Conservation (phyloP, 495 filamentous ascomycete species). For the Hyaloscypha hepaticicola region DNA sequence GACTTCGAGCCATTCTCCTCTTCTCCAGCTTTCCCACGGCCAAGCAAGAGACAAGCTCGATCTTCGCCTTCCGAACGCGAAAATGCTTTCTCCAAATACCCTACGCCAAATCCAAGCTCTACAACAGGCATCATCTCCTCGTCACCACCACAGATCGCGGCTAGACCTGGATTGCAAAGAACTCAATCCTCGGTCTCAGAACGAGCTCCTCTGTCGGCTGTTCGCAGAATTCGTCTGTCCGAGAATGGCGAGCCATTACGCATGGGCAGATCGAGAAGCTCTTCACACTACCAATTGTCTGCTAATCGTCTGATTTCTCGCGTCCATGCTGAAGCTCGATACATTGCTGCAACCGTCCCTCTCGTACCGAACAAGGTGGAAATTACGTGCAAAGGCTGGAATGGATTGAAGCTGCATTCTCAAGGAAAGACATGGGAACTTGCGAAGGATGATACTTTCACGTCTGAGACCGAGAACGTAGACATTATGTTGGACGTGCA, state of each 20-base stretch:
- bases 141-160: conserved; percentile 62
- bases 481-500: conserved; percentile 97
- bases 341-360: conserved; percentile 59
- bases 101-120: conserved; percentile 89
- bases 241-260: conserved; percentile 76
- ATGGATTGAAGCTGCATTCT: conserved; percentile 90
- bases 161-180: conserved; percentile 47
- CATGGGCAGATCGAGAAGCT: conserved; percentile 91
- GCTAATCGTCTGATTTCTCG: conserved; percentile 89
- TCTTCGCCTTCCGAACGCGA: conserved; percentile 38
- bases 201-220: conserved; percentile 76
- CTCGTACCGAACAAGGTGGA: conserved; percentile 61
- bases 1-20: conserved; percentile 91
- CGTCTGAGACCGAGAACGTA: conserved; percentile 81
- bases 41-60: conserved; percentile 67
- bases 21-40: conserved; percentile 77
- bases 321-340: conserved; percentile 86
- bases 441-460: conserved; percentile 84
- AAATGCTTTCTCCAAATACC: conserved; percentile 61
- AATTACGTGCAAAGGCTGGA: conserved; percentile 92
- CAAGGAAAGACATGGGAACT: conserved; percentile 85
- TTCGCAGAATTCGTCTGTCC: conserved; percentile 78
- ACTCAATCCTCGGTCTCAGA: conserved; percentile 73
- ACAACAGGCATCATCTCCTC: conserved; percentile 90
- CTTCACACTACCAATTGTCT: conserved; percentile 87